Base-by-base conservation (phyloP, 2,329 filamentous ascomycete species). In the Trichoderma sp. region DNA sequence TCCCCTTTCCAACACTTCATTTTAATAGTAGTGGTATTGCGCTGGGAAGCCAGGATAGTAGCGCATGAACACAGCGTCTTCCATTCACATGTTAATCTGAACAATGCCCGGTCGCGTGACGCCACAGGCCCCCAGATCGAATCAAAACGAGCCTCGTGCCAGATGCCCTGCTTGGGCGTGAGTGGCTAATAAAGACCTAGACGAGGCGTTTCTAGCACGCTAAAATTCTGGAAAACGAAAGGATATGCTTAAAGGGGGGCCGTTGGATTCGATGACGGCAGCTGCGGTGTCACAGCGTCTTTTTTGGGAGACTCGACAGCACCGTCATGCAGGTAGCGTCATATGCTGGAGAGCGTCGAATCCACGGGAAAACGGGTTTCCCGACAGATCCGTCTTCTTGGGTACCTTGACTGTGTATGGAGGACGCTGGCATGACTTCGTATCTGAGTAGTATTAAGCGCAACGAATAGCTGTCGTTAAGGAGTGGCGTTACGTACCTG, bases 81-180 rank as follows among this genome's bases (percentile, higher is more conserved):
- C 23, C 32, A 39, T 43, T 59, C 65, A 68, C 50, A 58, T 58
- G 34, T 0, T 4, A 59, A 59, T 20, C 12, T 43, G n/a, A 26
- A 36, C 17, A 20, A 64, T 20, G 39, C 17, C 15, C 36, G 20
- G 67, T 69, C 67, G 67, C 67, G 67, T 69, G 67, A 62, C 57
- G 57, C 67, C 55, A 62, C 67, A 69, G 57, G 20, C 30, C 63
- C 63, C 43, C 30, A 39, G 30, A 61, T 13, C 20, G 34, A 62
- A 15, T 26, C 30, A 62, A 62, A 23, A 39, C 17, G 47, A 36
- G 23, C 32, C n/a, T 23, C 58, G 32, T 36, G 47, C 30, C 32
- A 20, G 13, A 53, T 62, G 20, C 57, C 57, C n/a, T 47, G 9
- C 30, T 50, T 26, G 39, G 39, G 28, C 39, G 26, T 23, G 28